phyloP scores from a whole-genome alignment of 2,329 filamentous ascomycete species.

The Graphilbum sp. region DNA sequence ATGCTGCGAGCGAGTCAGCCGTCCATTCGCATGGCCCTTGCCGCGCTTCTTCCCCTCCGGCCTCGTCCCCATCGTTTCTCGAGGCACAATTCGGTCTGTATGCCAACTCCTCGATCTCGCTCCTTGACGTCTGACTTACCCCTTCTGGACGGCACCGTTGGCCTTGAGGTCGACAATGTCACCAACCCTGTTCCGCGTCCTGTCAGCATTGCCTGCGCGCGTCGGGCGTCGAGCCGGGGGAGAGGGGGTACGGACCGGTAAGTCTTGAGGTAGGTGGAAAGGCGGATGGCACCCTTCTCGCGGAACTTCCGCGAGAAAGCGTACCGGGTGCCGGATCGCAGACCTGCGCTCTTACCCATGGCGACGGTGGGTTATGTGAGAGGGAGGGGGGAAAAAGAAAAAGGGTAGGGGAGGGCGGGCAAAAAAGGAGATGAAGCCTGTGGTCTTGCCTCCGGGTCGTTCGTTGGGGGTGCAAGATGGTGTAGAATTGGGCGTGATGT shows the following conservation, averaged over 20 bases:
- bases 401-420: too few species aligned
- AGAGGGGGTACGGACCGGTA: conserved; percentile 51
- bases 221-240: neutral
- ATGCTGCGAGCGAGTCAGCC: too few species aligned
- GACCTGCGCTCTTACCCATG: conserved; percentile 80
- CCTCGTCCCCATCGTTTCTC: too few species aligned
- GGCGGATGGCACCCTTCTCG: conserved; percentile 82
- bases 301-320: conserved; percentile 91
- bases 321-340: conserved; percentile 77
- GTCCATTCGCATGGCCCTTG: too few species aligned
- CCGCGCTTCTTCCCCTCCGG: too few species aligned
- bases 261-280: conserved; percentile 86
- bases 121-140: conserved; percentile 43
- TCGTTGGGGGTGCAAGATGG: neutral
- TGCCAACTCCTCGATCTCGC: too few species aligned
- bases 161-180: conserved; percentile 98
- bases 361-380: conserved; percentile 20
- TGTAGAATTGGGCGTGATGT: neutral
- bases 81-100: too few species aligned
- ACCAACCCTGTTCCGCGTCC: conserved; percentile 49
- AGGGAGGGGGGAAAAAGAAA: neutral
- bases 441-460: neutral
- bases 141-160: conserved; percentile 97
- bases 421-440: too few species aligned
- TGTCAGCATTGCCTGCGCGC: neutral